These are phyloP conservation scores for Ceratobasidium sp. DNA, from an alignment of 1,284 basidiomycete species.

Conservation along the genomic window DNA sequence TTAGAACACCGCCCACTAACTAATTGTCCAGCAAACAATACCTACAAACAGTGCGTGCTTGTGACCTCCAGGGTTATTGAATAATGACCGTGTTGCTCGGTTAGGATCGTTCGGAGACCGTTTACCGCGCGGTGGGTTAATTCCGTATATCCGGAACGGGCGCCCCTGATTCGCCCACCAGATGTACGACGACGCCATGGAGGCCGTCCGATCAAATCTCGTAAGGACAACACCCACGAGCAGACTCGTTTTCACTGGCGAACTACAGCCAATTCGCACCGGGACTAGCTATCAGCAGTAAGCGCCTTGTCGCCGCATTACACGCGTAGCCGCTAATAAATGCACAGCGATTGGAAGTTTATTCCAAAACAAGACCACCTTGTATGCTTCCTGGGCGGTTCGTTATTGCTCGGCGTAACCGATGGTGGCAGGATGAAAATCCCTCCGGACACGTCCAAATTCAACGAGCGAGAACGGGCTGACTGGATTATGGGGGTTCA, in stretches of 20 bases:
- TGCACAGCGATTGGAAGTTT: slow-evolving; percentile 70
- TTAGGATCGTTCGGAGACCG: slow-evolving; percentile 76
- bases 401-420: slow-evolving; percentile 88
- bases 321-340: neutral
- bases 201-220: slow-evolving; percentile 80
- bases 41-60: slow-evolving; percentile 69
- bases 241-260: slow-evolving; percentile 81
- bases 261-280: slow-evolving; percentile 63
- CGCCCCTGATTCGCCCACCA: slow-evolving; percentile 52
- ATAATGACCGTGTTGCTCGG: slow-evolving; percentile 43
- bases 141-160: neutral
- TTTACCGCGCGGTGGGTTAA: slow-evolving; percentile 75
- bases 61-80: neutral
- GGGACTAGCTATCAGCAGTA: slow-evolving; percentile 53
- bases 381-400: slow-evolving; percentile 94
- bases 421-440: slow-evolving; percentile 70
- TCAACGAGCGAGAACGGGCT: slow-evolving; percentile 67
- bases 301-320: slow-evolving; percentile 43
- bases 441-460: slow-evolving; percentile 67
- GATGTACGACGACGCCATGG: slow-evolving; percentile 90
- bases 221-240: slow-evolving; percentile 69
- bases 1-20: slow-evolving; percentile 10
- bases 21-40: slow-evolving; percentile 72
- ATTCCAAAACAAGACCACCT: slow-evolving; percentile 94
- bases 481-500: slow-evolving; percentile 89